Evolutionary conservation across 805 yeast species (phyloP), one percentile per base, ranked within the genome.

Genomic region (Brettanomyces custersianus): DNA sequence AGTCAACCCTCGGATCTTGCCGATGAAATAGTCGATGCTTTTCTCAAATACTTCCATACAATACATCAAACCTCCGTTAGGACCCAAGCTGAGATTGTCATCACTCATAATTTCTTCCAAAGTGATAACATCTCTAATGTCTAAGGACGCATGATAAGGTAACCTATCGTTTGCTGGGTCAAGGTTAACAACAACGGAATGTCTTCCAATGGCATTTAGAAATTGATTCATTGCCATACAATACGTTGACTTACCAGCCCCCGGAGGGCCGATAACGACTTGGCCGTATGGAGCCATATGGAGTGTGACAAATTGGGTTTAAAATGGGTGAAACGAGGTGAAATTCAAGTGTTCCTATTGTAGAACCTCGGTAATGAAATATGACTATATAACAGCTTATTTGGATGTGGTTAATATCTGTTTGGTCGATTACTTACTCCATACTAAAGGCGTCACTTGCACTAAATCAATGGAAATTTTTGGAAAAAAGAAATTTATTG

Each of bases 211-310:
- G 2, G 97, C 95, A 40, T 83, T 80, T 48, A 90, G 69, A 57
- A 92, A 92, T 63, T 92, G 97, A 44, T 72, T 72, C 77, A 90
- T 77, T 29, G 98, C 99, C 55, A 77, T 67, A 56, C 96, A 88
- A 55, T 85, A 92, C 0, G 98, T 94, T 0, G 96, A 84, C 52
- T 92, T 92, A 1, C 99, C 99, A 0, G 95, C 72, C 1, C 98
- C 99, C 1, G 99, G 99, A 0, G 98, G 97, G 0, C 99, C 99
- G 26, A 92, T 86, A 8, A 90, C 88, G 8, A 92, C 74, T 60
- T 92, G 96, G 4, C 94, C 96, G 57, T 83, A 83, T 11, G 63
- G 60, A 7, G 77, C 64, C 78, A 73, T 40, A n/a, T n/a, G n/a
- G n/a, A n/a, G n/a, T n/a, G n/a, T n/a, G n/a, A n/a, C n/a, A n/a